Evolutionary conservation across 1,284 basidiomycete genomes (phyloP).

Genomic region (Cystobasidiaceae sp.): DNA sequence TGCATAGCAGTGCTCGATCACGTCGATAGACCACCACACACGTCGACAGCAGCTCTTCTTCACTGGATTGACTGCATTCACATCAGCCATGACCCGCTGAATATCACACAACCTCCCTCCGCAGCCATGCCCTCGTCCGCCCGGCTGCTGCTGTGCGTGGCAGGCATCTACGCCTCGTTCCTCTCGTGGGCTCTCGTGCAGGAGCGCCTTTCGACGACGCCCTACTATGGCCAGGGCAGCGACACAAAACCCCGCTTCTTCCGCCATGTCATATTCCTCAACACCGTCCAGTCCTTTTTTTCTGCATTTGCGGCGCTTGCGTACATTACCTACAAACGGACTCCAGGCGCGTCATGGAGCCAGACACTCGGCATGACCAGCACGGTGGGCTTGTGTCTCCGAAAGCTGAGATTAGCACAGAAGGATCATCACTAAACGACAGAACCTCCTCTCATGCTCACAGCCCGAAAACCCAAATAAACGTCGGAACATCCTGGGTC

Average conservation of each 20-base stretch:
- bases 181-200: constrained; percentile 42
- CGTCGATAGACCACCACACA: no score
- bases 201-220: constrained; percentile 36
- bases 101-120: not conserved
- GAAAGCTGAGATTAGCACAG: no score
- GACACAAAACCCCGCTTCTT: constrained; percentile 36
- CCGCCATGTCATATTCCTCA: constrained; percentile 71
- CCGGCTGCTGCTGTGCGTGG: constrained; percentile 36
- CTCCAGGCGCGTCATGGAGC: not conserved
- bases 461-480: not conserved
- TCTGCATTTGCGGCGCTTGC: constrained; percentile 36
- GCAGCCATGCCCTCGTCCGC: constrained; percentile 6
- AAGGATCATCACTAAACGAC: not conserved
- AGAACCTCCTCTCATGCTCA: not conserved
- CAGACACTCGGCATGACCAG: constrained; percentile 9
- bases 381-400: not conserved
- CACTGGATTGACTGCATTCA: no score
- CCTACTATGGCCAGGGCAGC: constrained; percentile 13
- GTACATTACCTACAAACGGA: constrained; percentile 33
- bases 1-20: no score
- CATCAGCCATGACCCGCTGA: no score
- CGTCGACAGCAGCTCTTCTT: no score
- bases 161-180: constrained; percentile 42
- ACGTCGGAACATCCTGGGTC: constrained; percentile 10
- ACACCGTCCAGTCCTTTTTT: constrained; percentile 79